Base-by-base conservation (phyloP, 169 alveolate species). In the Babesia divergens region DNA sequence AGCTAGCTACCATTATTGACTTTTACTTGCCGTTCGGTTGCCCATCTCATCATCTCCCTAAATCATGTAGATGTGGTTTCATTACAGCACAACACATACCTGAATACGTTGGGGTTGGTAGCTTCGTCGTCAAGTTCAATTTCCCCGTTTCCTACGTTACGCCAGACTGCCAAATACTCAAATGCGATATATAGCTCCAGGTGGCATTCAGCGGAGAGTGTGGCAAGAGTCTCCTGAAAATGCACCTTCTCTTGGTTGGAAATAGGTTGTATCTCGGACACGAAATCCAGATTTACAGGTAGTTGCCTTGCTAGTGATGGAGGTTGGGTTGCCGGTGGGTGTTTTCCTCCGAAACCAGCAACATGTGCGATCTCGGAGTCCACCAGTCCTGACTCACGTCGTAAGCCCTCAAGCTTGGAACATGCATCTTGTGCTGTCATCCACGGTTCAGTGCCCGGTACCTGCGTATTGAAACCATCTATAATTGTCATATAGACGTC, bases 91-190 rank as follows among this genome's bases (percentile, higher is more conserved):
- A 28, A 14, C 29, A 67, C 54, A 40, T 64, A 86, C 92, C 92
- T 82, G 83, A 83, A 88, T 35, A 88, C 84, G 16, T 75, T 77
- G n/a, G 91, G 90, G 56, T 84, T 72, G 18, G 93, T 88, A 38
- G 84, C 71, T 20, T 77, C 69, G 67, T 88, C 93, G 56, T 88
- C 91, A 65, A 88, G 60, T 58, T 88, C 93, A 13, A 88, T 88
- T 46, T 88, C 93, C 8, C 92, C 92, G 24, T 84, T 79, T 43
- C 90, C 93, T 29, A 88, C 74, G 42, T 80, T 83, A 40, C 77
- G 76, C 93, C 93, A 88, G 13, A 80, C 89, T n/a, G 93, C 93
- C 40, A 67, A 65, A 37, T 70, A 64, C 54, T 88, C 90, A 65
- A 88, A 88, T 64, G 83, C 85, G 38, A 83, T 68, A 70, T 65